phyloP scores from a whole-genome alignment of 768 basidiomycete genomes.

The Termitomyces sp. region DNA sequence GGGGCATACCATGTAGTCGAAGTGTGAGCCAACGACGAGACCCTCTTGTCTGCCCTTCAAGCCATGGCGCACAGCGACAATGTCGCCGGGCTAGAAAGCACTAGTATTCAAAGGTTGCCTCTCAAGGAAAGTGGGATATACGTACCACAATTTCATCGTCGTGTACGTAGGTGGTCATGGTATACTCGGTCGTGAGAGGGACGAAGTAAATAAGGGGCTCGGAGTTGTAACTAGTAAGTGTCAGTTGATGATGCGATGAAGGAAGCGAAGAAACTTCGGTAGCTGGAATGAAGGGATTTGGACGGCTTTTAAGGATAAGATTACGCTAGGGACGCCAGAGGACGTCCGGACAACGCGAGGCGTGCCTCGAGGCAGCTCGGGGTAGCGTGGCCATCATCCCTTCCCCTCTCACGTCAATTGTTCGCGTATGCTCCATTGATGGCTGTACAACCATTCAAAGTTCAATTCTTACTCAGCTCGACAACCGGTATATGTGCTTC shows the following conservation, averaged over 20 bases:
- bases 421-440: not conserved
- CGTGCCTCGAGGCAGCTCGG: slow-evolving; percentile 43
- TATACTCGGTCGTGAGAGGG: not conserved
- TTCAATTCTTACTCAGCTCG: not conserved
- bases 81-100: slow-evolving; percentile 59
- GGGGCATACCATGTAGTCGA: slow-evolving; percentile 59
- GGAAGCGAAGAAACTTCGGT: slow-evolving; percentile 16
- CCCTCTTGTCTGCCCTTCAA: slow-evolving; percentile 65
- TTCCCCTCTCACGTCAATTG: not conserved
- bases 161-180: slow-evolving; percentile 23
- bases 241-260: slow-evolving; percentile 4
- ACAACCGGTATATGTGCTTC: not conserved
- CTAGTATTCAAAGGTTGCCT: not conserved
- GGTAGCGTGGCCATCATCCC: slow-evolving; percentile 4
- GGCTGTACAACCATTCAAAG: not conserved
- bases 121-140: not conserved
- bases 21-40: slow-evolving; percentile 70
- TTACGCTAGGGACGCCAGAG: slow-evolving; percentile 12
- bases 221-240: not conserved
- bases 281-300: slow-evolving; percentile 20
- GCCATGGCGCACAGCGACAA: slow-evolving; percentile 71
- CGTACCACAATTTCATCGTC: slow-evolving; percentile 30
- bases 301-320: slow-evolving; percentile 47
- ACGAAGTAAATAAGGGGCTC: not conserved
- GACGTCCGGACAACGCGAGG: slow-evolving; percentile 35